Percentiles rank a stretch among this genome's conserved stretches.
These are phyloP conservation scores for Echinochloa phyllopogon DNA, from an alignment of 176 grass and related monocot genomes.

Conservation along the genomic window DNA sequence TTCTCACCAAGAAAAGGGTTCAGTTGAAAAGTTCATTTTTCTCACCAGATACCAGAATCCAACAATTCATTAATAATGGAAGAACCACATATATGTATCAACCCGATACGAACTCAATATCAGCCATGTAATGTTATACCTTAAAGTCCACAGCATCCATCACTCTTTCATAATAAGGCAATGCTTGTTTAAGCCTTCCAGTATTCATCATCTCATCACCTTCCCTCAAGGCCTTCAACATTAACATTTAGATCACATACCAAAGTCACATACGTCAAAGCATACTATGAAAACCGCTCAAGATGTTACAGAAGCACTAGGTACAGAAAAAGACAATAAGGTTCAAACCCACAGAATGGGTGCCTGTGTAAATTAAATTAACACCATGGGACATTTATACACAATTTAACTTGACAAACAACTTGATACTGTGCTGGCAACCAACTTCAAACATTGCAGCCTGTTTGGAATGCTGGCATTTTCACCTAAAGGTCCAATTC, in stretches of 20 bases:
- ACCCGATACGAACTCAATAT: background rate
- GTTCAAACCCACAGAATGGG: constrained; percentile 10
- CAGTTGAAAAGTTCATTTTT: constrained; percentile 11
- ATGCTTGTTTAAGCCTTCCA: constrained; percentile 78
- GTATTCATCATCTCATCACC: constrained; percentile 83
- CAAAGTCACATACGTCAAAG: background rate
- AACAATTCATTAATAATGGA: constrained; percentile 31
- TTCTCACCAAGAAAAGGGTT: constrained; percentile 2
- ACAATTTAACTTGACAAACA: constrained; percentile 10
- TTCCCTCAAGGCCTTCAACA: constrained; percentile 80
- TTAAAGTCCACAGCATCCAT: constrained; percentile 84
- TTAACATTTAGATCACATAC: constrained; percentile 23
- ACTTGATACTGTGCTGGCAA: background rate
- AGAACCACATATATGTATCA: background rate
- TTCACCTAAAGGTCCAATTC: background rate
- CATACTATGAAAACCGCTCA: constrained; percentile 11
- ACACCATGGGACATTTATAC: background rate
- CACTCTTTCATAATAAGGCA: constrained; percentile 93
- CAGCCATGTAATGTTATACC: constrained; percentile 48
- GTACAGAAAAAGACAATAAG: background rate
- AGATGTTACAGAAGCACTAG: constrained; percentile 16
- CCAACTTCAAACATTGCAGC: background rate
- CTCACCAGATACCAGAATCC: background rate
- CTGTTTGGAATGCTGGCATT: background rate
- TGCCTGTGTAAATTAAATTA: background rate